These are phyloP conservation scores for Boletellus deceptivus DNA, from an alignment of 1,284 basidiomycete genomes.

Conservation along the genomic window DNA sequence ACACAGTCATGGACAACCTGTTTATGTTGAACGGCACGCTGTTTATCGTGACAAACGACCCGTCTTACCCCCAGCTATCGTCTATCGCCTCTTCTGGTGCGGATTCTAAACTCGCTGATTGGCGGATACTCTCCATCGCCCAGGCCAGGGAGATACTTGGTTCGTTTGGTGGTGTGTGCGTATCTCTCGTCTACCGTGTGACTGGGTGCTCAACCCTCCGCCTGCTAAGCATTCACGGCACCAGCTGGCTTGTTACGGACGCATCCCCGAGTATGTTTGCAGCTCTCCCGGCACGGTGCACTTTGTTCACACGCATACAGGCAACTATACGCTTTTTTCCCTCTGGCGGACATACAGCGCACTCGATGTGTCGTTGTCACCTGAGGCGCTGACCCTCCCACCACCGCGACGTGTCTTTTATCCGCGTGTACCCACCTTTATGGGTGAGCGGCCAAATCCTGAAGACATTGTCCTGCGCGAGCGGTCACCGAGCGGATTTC, in stretches of 20 bases:
- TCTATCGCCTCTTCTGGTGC: slow-evolving; percentile 48
- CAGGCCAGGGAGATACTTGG: slow-evolving; percentile 56
- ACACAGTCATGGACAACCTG: slow-evolving; percentile 77
- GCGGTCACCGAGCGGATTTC: slow-evolving; percentile 56
- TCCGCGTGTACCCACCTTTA: slow-evolving; percentile 60
- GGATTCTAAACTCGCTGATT: slow-evolving; percentile 50
- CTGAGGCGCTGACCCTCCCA: slow-evolving; percentile 53
- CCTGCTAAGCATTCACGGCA: slow-evolving; percentile 47
- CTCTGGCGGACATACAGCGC: slow-evolving; percentile 78
- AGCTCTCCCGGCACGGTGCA: neutral
- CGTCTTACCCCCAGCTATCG: slow-evolving; percentile 48
- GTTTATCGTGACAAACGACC: slow-evolving; percentile 64
- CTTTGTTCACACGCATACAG: slow-evolving; percentile 31
- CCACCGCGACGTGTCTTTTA: slow-evolving; percentile 73
- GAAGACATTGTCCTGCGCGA: slow-evolving; percentile 43
- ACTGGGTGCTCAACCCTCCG: neutral
- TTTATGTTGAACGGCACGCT: slow-evolving; percentile 66
- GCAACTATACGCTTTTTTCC: slow-evolving; percentile 73
- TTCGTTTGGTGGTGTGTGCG: slow-evolving; percentile 53
- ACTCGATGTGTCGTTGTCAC: slow-evolving; percentile 55
- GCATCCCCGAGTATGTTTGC: slow-evolving; percentile 42
- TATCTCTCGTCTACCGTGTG: slow-evolving; percentile 11
- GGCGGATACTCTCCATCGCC: slow-evolving; percentile 58
- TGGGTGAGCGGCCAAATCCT: slow-evolving; percentile 48
- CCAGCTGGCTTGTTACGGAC: slow-evolving; percentile 57